These are phyloP conservation scores for Irpex rosettiformis DNA, from an alignment of 1,284 basidiomycete species.

Conservation along the genomic window DNA sequence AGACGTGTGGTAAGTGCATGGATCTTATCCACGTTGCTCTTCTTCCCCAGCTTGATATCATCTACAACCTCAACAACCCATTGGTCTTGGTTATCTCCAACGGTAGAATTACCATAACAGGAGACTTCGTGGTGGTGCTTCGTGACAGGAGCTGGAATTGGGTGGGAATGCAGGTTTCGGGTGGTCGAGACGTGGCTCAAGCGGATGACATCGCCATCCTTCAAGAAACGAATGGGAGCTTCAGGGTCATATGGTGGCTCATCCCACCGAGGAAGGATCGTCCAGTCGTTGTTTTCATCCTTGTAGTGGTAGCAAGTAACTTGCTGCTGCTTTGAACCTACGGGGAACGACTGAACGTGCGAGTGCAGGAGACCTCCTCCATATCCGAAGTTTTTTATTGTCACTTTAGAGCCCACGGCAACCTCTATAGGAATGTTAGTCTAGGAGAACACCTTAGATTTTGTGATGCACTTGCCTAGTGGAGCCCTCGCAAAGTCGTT, in stretches of 20 bases:
- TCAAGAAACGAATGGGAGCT: constrained; percentile 67
- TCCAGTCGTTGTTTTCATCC: constrained; percentile 96
- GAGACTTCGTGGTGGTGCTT: constrained; percentile 93
- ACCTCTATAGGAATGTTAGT: constrained; percentile 53
- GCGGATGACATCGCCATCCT: constrained; percentile 78
- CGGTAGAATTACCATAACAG: constrained; percentile 84
- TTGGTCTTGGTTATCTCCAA: constrained; percentile 88
- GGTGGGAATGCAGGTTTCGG: constrained; percentile 93
- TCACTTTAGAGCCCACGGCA: constrained; percentile 88
- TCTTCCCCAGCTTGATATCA: constrained; percentile 69
- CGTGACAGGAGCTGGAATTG: constrained; percentile 83
- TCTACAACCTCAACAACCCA: constrained; percentile 96
- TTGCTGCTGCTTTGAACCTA: constrained; percentile 94
- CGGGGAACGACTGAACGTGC: constrained; percentile 91
- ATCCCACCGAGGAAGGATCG: constrained; percentile 80
- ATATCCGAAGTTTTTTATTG: constrained; percentile 97
- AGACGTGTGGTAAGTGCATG: constrained; percentile 90
- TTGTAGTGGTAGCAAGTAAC: constrained; percentile 99
- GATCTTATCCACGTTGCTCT: constrained; percentile 63
- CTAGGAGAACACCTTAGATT: constrained; percentile 4
- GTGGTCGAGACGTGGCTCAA: constrained; percentile 81
- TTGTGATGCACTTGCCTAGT: constrained; percentile 46
- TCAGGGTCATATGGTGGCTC: constrained; percentile 63
- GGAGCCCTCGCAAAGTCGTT: constrained; percentile 92
- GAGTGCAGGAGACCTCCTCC: constrained; percentile 97